phyloP scores from a whole-genome alignment of 1,284 basidiomycete species.

The Quambalaria eucalypti region DNA sequence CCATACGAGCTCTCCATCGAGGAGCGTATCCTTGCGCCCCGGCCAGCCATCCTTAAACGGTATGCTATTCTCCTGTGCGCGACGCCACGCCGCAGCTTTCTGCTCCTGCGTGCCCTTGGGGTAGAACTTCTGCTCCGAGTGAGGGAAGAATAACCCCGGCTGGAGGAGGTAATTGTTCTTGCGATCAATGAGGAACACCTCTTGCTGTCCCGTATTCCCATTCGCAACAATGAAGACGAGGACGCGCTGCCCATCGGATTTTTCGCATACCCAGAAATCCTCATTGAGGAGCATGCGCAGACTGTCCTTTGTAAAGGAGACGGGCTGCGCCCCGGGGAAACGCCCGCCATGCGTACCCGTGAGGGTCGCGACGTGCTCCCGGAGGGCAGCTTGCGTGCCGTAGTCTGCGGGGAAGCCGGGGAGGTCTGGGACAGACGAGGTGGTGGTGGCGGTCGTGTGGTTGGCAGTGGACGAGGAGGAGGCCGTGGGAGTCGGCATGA shows the following conservation, averaged over 20 bases:
- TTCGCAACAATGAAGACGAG: constrained; percentile 67
- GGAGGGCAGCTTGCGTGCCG: background rate
- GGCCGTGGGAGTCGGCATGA: background rate
- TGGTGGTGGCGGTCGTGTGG: too few relatives aligned
- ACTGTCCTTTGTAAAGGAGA: constrained; percentile 28
- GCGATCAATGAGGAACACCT: constrained; percentile 75
- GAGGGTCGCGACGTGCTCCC: background rate
- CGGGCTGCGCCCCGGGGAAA: constrained; percentile 39
- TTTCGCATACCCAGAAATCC: constrained; percentile 94
- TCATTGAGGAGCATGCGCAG: constrained; percentile 22
- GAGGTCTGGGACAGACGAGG: constrained; percentile 8
- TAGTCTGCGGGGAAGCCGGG: constrained; percentile 3
- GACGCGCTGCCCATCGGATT: constrained; percentile 93
- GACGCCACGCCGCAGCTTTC: background rate
- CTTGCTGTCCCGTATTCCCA: constrained; percentile 55
- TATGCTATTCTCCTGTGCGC: background rate
- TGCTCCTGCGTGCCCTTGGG: background rate
- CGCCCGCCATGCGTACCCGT: background rate
- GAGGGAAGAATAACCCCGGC: constrained; percentile 72
- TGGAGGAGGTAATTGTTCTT: constrained; percentile 73
- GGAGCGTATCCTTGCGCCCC: constrained; percentile 62
- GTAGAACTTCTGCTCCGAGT: background rate
- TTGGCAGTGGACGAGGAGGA: background rate
- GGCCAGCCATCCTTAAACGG: background rate
- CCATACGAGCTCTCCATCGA: constrained; percentile 90